Evolutionary conservation across 208 protist genomes (phyloP).

Genomic region (Perkinsela sp.): DNA sequence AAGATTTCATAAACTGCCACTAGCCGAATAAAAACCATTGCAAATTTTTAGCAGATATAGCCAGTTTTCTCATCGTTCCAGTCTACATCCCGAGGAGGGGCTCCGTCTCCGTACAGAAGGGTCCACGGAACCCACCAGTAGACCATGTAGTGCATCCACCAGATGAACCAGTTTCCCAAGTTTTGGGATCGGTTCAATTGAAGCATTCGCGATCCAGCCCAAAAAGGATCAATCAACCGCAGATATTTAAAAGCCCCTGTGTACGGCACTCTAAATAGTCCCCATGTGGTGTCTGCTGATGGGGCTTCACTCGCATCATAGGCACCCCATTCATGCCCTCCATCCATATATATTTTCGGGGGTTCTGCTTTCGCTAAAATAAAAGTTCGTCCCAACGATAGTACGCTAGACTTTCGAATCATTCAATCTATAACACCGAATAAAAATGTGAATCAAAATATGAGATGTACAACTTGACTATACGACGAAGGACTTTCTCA

Average conservation of each 20-base stretch:
- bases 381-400: too few species aligned
- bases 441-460: too few species aligned
- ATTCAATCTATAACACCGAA: too few species aligned
- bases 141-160: neutral
- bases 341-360: neutral
- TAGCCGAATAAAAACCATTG: too few species aligned
- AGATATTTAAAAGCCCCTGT: neutral
- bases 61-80: neutral
- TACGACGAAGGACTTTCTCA: too few species aligned
- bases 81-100: neutral
- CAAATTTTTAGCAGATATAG: too few species aligned
- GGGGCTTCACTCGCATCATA: neutral
- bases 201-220: neutral
- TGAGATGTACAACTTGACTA: too few species aligned
- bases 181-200: neutral
- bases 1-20: too few species aligned
- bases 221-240: neutral
- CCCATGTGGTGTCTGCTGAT: neutral
- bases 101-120: neutral
- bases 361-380: too few species aligned
- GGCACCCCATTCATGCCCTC: neutral
- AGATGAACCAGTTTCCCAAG: neutral
- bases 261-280: neutral
- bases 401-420: too few species aligned
- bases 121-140: neutral